phyloP scores from a whole-genome alignment of 345 rosid species.

The Trapa bicornis region DNA sequence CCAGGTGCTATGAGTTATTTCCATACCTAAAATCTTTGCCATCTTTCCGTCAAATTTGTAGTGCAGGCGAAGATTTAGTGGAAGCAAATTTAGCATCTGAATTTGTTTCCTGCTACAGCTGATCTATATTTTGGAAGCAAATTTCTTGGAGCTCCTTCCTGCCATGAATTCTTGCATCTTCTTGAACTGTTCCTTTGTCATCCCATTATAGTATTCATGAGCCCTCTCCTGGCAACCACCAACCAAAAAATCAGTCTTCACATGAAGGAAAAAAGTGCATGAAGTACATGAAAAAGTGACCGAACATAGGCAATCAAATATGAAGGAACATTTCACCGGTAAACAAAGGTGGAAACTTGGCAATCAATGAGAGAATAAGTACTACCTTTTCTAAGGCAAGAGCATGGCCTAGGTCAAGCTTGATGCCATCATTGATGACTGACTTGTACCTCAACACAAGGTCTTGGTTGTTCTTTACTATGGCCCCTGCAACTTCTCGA shows the following conservation, averaged over 20 bases:
- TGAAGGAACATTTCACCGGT: background rate
- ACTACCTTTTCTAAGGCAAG: slow-evolving; percentile 77
- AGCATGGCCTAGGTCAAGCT: slow-evolving; percentile 60
- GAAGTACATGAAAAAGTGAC: background rate
- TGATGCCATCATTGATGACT: slow-evolving; percentile 67
- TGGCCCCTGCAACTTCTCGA: slow-evolving; percentile 49
- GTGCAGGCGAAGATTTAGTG: too few relatives aligned
- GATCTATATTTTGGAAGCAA: slow-evolving; percentile 46
- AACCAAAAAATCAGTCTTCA: background rate
- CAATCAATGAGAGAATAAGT: background rate
- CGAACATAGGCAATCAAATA: background rate
- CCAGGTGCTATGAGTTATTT: too few relatives aligned
- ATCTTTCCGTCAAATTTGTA: too few relatives aligned
- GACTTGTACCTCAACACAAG: slow-evolving; percentile 67
- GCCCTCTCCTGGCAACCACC: slow-evolving; percentile 52
- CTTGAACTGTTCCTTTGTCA: slow-evolving; percentile 85
- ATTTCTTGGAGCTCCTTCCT: slow-evolving; percentile 48
- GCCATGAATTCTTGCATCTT: slow-evolving; percentile 93
- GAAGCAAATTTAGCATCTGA: too few relatives aligned
- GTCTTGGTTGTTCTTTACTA: slow-evolving; percentile 56
- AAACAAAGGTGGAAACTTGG: background rate
- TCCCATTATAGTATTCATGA: slow-evolving; percentile 57
- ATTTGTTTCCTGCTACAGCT: background rate
- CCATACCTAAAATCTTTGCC: too few relatives aligned
- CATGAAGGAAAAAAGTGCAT: background rate